Conservation (phyloP, 1,284 basidiomycete species). For the Heliocybe sulcata region DNA sequence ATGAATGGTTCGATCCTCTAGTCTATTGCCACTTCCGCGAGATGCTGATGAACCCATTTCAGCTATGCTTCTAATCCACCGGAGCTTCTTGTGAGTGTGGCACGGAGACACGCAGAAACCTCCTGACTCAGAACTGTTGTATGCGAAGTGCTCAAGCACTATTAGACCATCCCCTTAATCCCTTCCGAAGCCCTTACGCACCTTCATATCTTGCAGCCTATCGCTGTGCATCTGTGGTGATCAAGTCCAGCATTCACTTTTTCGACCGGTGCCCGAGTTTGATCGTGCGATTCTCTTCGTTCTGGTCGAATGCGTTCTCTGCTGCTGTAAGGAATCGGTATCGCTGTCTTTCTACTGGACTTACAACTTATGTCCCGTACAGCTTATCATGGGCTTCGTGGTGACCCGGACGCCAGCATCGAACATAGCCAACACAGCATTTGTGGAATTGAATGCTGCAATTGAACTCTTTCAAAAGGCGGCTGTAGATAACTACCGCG, state of each 20-base stretch:
- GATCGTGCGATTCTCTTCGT: neutral
- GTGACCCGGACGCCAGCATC: slow-evolving; percentile 15
- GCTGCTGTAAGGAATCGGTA: neutral
- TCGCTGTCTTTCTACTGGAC: neutral
- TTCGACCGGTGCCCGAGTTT: slow-evolving; percentile 18
- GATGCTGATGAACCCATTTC: neutral
- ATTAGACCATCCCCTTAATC: slow-evolving; percentile 29
- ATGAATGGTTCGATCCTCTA: neutral
- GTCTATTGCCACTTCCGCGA: neutral
- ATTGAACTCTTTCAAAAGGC: slow-evolving; percentile 19
- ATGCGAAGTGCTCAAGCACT: slow-evolving; percentile 23
- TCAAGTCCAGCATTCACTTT: slow-evolving; percentile 23
- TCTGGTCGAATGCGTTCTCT: neutral
- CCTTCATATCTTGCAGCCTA: slow-evolving; percentile 33
- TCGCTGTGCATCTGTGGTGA: slow-evolving; percentile 24
- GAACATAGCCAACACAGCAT: slow-evolving; percentile 18
- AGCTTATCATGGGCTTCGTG: slow-evolving; percentile 25
- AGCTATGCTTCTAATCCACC: slow-evolving; percentile 1
- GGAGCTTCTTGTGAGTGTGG: slow-evolving; percentile 2
- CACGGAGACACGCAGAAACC: too few relatives aligned
- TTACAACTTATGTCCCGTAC: neutral
- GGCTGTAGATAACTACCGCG: slow-evolving; percentile 2
- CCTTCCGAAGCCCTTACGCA: slow-evolving; percentile 29
- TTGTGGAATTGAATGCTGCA: slow-evolving; percentile 19
- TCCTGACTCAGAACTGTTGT: too few relatives aligned